Percentiles rank a stretch among this genome's conserved stretches.
Conservation (phyloP, 2,329 filamentous ascomycete species). For the Mycocentrospora acerina region DNA sequence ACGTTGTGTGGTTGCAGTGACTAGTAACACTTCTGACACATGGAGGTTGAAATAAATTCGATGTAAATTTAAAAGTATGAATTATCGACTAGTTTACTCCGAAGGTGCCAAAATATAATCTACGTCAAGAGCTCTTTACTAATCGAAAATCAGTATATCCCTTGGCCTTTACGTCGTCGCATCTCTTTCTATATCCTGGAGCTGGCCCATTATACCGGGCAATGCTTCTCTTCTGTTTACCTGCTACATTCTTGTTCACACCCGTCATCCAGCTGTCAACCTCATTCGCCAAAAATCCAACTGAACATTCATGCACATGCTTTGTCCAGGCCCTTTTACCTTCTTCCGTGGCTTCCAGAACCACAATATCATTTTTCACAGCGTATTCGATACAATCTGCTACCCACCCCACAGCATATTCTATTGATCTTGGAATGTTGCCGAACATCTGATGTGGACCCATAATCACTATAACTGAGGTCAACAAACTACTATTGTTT, state of each 20-base stretch:
- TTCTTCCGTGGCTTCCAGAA: slow-evolving; percentile 45
- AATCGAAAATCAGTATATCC: slow-evolving; percentile 24
- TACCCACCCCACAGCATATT: slow-evolving; percentile 47
- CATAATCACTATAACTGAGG: slow-evolving; percentile 41
- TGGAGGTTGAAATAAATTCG: too few relatives aligned
- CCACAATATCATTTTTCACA: slow-evolving; percentile 35
- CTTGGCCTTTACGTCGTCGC: slow-evolving; percentile 23
- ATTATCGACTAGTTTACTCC: too few relatives aligned
- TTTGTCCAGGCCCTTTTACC: slow-evolving; percentile 49
- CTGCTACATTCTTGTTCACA: slow-evolving; percentile 53
- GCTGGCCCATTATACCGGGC: slow-evolving; percentile 52
- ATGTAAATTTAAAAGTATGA: too few relatives aligned
- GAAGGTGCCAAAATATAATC: too few relatives aligned
- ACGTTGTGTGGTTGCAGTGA: too few relatives aligned
- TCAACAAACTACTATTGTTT: slow-evolving; percentile 3
- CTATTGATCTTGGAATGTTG: slow-evolving; percentile 47
- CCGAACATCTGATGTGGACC: slow-evolving; percentile 50
- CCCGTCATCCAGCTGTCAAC: slow-evolving; percentile 60
- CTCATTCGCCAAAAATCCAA: slow-evolving; percentile 50
- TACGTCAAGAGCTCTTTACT: slow-evolving; percentile 11
- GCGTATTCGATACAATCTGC: slow-evolving; percentile 41
- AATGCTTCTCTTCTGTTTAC: slow-evolving; percentile 46
- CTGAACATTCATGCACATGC: slow-evolving; percentile 51
- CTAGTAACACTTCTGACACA: too few relatives aligned
- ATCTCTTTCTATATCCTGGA: slow-evolving; percentile 45